These are phyloP conservation scores for Penicillium canescens DNA, from an alignment of 495 filamentous ascomycete genomes.

Conservation along the genomic window DNA sequence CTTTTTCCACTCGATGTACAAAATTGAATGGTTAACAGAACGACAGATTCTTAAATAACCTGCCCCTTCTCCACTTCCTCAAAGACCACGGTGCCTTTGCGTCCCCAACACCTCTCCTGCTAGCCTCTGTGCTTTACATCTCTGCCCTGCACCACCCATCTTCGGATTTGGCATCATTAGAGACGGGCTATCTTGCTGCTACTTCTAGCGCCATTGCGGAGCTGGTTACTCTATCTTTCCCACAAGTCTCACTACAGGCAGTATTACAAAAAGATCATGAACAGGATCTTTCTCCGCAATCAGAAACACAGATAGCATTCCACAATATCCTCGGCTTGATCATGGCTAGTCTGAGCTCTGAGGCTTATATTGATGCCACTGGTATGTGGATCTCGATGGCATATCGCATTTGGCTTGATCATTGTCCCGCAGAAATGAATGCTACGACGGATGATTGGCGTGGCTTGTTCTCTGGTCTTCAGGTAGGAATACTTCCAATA, in stretches of 20 bases:
- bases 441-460: slow-evolving; percentile 31
- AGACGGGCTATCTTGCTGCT: slow-evolving; percentile 33
- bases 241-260: not conserved
- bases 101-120: slow-evolving; percentile 35
- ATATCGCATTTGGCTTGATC: slow-evolving; percentile 38
- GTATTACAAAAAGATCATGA: not conserved
- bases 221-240: slow-evolving; percentile 20
- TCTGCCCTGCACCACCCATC: slow-evolving; percentile 35
- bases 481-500: slow-evolving; percentile 16
- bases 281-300: not conserved
- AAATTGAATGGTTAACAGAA: not conserved
- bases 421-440: slow-evolving; percentile 25
- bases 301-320: slow-evolving; percentile 18
- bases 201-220: slow-evolving; percentile 38
- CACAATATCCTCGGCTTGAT: slow-evolving; percentile 42
- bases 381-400: slow-evolving; percentile 43
- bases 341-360: slow-evolving; percentile 42
- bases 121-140: slow-evolving; percentile 43
- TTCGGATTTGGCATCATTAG: slow-evolving; percentile 24
- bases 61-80: slow-evolving; percentile 42
- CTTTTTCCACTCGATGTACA: not conserved
- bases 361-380: slow-evolving; percentile 37
- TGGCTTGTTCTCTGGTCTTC: slow-evolving; percentile 38
- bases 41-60: slow-evolving; percentile 35
- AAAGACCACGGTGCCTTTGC: slow-evolving; percentile 33